phyloP scores from a whole-genome alignment of 1,139 yeast species.

The Geotrichum aggregatum region DNA sequence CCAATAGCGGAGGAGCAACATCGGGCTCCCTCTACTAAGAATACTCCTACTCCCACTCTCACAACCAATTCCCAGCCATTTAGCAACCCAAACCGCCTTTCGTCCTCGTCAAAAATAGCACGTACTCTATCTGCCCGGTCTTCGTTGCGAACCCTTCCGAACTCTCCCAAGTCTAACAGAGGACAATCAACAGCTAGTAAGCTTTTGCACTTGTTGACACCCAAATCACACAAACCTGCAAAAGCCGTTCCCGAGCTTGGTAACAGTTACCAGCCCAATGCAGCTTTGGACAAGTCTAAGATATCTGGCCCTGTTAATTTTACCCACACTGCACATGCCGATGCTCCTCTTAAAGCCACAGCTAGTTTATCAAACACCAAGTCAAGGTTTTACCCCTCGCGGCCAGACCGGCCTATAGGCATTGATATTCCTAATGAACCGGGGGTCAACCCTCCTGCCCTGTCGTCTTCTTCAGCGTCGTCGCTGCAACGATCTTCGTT shows the following conservation, averaged over 20 bases:
- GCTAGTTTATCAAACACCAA: neutral
- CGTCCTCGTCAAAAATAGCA: neutral
- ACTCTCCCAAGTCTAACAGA: neutral
- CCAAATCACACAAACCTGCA: neutral
- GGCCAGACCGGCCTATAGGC: conserved; percentile 7
- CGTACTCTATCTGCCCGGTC: neutral
- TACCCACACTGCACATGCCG: conserved; percentile 17
- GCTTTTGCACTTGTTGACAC: neutral
- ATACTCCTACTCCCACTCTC: neutral
- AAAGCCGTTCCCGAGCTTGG: neutral
- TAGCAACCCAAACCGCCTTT: neutral
- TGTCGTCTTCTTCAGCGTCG: conserved; percentile 5
- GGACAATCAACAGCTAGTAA: conserved; percentile 1
- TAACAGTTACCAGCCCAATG: neutral
- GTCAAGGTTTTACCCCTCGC: neutral
- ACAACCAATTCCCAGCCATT: neutral
- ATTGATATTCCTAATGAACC: neutral
- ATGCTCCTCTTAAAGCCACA: conserved; percentile 4
- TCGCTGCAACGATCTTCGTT: conserved; percentile 9
- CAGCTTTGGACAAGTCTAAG: neutral
- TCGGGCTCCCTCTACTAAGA: no score
- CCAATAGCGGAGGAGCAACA: no score
- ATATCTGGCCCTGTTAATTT: conserved; percentile 17
- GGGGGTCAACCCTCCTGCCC: conserved; percentile 4
- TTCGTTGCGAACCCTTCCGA: neutral